These are phyloP conservation scores for Ophiosphaerella narmari DNA, from an alignment of 2,329 filamentous ascomycete species.

Conservation along the genomic window DNA sequence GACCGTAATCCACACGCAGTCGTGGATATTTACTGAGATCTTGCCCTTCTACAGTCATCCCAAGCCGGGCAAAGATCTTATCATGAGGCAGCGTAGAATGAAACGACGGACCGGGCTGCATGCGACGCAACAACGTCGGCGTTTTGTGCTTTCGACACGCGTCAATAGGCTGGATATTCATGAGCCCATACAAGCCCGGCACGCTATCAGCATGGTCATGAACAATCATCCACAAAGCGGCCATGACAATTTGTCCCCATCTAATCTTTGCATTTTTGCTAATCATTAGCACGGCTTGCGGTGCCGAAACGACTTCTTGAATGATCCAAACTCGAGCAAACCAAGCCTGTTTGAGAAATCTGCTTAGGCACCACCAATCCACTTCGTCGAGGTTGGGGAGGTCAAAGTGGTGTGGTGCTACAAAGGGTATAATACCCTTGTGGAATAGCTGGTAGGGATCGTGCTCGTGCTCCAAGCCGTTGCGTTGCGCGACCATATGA, in stretches of 20 bases:
- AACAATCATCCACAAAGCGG: no score
- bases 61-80: slow-evolving; percentile 8
- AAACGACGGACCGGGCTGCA: not conserved
- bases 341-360: slow-evolving; percentile 2
- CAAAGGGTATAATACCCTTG: not conserved
- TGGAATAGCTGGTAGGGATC: not conserved
- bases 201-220: no score
- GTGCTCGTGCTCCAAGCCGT: not conserved
- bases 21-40: slow-evolving; percentile 1
- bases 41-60: slow-evolving; percentile 1
- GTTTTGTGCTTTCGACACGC: not conserved
- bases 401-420: not conserved
- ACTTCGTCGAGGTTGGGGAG: not conserved
- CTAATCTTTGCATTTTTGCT: not conserved
- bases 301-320: slow-evolving; percentile 2
- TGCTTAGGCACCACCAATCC: not conserved
- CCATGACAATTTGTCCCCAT: no score
- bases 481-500: not conserved
- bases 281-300: not conserved
- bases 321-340: slow-evolving; percentile 6
- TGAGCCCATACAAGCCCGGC: not conserved
- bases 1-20: slow-evolving; percentile 3
- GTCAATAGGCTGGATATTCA: not conserved
- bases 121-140: not conserved
- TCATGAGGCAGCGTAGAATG: slow-evolving; percentile 5